A percentile compares a stretch with the other conserved stretches of the same genome.
phyloP scores from a whole-genome alignment of 2,329 filamentous ascomycete genomes.

The Trichoderma semiorbis region DNA sequence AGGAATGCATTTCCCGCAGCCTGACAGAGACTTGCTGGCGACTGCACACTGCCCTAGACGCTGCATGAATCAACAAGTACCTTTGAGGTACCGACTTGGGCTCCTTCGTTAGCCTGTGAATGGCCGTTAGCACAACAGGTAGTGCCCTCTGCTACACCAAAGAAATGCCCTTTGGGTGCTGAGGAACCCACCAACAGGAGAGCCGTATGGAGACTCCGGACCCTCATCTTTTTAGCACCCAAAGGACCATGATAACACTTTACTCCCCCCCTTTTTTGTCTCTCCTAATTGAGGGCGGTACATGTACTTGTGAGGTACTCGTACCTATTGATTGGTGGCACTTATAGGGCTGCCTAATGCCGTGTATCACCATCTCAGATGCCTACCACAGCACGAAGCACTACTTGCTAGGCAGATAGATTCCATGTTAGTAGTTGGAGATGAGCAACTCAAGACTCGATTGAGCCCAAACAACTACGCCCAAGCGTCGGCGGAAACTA shows the following conservation, averaged over 20 bases:
- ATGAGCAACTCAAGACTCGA: not conserved
- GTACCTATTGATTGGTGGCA: not conserved
- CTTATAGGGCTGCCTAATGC: not conserved
- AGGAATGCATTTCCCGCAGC: slow-evolving; percentile 1
- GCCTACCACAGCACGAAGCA: not conserved
- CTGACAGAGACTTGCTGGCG: not conserved
- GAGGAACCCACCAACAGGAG: slow-evolving; percentile 3
- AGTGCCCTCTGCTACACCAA: not conserved
- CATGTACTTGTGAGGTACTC: not conserved
- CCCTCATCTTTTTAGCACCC: not conserved
- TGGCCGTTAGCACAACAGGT: slow-evolving; percentile 3
- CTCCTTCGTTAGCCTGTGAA: not conserved
- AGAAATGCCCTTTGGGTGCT: not conserved
- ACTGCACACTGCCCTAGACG: not conserved
- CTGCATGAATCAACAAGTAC: not conserved
- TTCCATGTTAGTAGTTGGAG: not conserved
- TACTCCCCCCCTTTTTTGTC: not conserved
- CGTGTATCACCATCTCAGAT: not conserved
- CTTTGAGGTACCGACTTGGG: not conserved
- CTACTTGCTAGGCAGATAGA: not conserved
- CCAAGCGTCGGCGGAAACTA: not conserved
- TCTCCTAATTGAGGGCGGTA: not conserved
- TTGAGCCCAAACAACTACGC: not conserved
- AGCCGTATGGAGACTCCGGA: not conserved
- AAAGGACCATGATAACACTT: not conserved